phyloP scores from a whole-genome alignment of 2,329 filamentous ascomycete species.

The Cucurbitaria berberidis region DNA sequence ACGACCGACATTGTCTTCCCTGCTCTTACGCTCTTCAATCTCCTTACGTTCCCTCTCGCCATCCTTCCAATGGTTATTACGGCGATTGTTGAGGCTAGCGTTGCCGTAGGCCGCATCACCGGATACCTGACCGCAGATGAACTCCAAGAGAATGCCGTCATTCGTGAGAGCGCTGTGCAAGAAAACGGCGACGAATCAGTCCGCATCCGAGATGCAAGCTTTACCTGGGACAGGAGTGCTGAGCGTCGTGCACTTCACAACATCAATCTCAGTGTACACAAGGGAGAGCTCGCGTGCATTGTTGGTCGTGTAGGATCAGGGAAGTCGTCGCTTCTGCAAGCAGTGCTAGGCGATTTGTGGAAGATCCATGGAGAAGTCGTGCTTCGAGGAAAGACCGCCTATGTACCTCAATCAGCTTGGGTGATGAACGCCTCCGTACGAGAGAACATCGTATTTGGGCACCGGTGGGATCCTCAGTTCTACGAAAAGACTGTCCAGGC shows the following conservation, averaged over 20 bases:
- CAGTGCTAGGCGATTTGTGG: constrained; percentile 89
- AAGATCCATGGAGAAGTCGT: constrained; percentile 84
- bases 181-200: constrained; percentile 86
- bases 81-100: constrained; percentile 92
- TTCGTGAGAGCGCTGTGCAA: constrained; percentile 70
- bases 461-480: constrained; percentile 90
- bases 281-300: constrained; percentile 90
- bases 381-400: constrained; percentile 82
- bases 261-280: constrained; percentile 86
- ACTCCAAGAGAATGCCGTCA: constrained; percentile 83
- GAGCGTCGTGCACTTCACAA: constrained; percentile 72
- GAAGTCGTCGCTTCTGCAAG: constrained; percentile 90
- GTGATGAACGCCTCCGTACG: constrained; percentile 97
- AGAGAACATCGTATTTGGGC: constrained; percentile 96
- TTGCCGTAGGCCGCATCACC: constrained; percentile 85
- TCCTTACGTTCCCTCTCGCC: constrained; percentile 92
- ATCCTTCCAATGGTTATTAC: constrained; percentile 98
- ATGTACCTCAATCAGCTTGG: constrained; percentile 93
- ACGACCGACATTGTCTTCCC: constrained; percentile 97
- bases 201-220: constrained; percentile 80
- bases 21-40: constrained; percentile 89
- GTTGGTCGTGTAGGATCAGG: constrained; percentile 94
- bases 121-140: constrained; percentile 88
- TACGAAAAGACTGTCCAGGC: constrained; percentile 93
- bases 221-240: constrained; percentile 92